Evolutionary conservation across 371 early-diverging fungal genomes (phyloP).

Genomic region (Lichtheimia ramosa): DNA sequence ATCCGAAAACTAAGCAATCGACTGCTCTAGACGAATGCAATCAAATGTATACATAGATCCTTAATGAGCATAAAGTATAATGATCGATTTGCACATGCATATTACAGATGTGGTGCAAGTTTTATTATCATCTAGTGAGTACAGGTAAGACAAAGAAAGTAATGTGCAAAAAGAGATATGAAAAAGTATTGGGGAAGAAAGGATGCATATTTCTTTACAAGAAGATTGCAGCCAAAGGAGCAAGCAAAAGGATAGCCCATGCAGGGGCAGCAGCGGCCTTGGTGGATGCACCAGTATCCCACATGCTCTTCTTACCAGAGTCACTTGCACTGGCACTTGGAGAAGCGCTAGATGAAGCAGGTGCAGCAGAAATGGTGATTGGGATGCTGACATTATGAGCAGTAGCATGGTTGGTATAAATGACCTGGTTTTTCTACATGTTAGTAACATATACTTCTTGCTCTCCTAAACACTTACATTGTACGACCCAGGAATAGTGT

Average conservation of each 20-base stretch:
- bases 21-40: no score
- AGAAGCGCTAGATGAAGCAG: conserved; percentile 3
- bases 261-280: not conserved
- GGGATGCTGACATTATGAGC: conserved; percentile 27
- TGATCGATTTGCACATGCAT: no score
- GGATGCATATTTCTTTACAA: no score
- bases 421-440: conserved; percentile 15
- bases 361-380: conserved; percentile 28
- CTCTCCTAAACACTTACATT: conserved; percentile 10
- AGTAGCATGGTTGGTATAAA: conserved; percentile 22
- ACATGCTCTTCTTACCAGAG: conserved; percentile 4
- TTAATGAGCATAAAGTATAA: no score
- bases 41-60: no score
- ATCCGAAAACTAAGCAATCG: no score
- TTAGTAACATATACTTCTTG: not conserved
- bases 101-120: no score
- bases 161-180: no score
- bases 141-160: no score
- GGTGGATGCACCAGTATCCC: not conserved
- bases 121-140: no score
- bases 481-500: conserved; percentile 27
- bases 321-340: conserved; percentile 2
- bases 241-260: not conserved
- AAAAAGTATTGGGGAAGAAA: no score
- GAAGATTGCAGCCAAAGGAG: no score